These are phyloP conservation scores for Penicillium sp. DNA, from an alignment of 2,329 filamentous ascomycete genomes.

Conservation along the genomic window DNA sequence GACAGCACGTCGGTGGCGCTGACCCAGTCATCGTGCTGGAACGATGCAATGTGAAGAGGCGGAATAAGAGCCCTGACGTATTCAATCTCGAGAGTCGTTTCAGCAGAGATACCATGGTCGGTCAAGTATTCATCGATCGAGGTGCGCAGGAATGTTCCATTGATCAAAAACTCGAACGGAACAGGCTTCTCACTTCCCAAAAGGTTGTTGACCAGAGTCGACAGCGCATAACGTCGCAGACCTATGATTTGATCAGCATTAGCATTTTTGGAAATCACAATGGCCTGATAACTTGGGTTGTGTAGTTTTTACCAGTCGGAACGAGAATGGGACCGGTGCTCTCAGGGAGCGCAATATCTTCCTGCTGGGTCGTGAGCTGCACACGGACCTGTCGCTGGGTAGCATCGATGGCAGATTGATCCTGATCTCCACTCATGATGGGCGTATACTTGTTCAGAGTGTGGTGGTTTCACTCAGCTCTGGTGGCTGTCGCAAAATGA, in stretches of 20 bases:
- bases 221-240: conserved; percentile 60
- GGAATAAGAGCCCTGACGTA: conserved; percentile 92
- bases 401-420: conserved; percentile 24
- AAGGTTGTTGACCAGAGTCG: conserved; percentile 64
- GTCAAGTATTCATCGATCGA: conserved; percentile 89
- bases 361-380: conserved; percentile 55
- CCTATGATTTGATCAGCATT: conserved; percentile 37
- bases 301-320: conserved; percentile 51
- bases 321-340: conserved; percentile 59
- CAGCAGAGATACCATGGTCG: conserved; percentile 81
- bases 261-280: conserved; percentile 9
- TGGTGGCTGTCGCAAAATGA: conserved; percentile 30
- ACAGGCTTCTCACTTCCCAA: conserved; percentile 56
- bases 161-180: conserved; percentile 86
- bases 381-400: conserved; percentile 55
- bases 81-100: conserved; percentile 84
- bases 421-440: conserved; percentile 31
- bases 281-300: background rate
- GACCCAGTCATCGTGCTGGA: conserved; percentile 98
- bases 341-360: conserved; percentile 56
- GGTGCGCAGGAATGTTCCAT: conserved; percentile 86
- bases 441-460: conserved; percentile 12
- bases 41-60: conserved; percentile 84
- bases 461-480: conserved; percentile 17
- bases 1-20: conserved; percentile 82